Evolutionary conservation across 2,329 filamentous ascomycete genomes (phyloP).

Genomic region (Alternaria ventricosa): DNA sequence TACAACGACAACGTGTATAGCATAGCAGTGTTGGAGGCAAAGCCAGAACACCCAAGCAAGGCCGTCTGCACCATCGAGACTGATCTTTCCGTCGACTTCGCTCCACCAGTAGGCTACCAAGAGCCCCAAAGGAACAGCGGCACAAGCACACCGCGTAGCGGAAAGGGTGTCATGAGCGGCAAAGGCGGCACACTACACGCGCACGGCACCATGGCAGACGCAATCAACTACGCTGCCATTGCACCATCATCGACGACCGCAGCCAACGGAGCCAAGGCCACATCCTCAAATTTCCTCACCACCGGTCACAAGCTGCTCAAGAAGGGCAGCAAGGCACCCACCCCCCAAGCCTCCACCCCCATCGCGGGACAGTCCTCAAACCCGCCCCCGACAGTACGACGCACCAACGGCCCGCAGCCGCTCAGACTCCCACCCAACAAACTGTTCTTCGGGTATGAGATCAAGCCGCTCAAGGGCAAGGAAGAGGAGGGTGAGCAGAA

Average conservation of each 20-base stretch:
- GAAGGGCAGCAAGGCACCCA: conserved; percentile 77
- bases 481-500: conserved; percentile 68
- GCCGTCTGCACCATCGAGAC: conserved; percentile 94
- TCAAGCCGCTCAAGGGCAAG: conserved; percentile 84
- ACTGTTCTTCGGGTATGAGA: conserved; percentile 94
- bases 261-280: conserved; percentile 66
- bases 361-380: conserved; percentile 62
- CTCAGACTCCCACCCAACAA: conserved; percentile 85
- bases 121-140: conserved; percentile 81
- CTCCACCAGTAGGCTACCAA: conserved; percentile 89
- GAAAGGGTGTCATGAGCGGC: conserved; percentile 66
- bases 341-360: conserved; percentile 66
- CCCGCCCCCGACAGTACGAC: conserved; percentile 51
- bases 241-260: conserved; percentile 76
- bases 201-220: conserved; percentile 93
- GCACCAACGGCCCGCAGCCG: conserved; percentile 82
- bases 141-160: conserved; percentile 83
- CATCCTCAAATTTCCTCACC: conserved; percentile 78
- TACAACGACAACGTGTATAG: conserved; percentile 96
- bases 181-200: conserved; percentile 77
- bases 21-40: conserved; percentile 91
- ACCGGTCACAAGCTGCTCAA: conserved; percentile 85
- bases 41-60: conserved; percentile 83
- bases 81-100: conserved; percentile 95
- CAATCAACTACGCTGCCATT: conserved; percentile 95